Evolutionary conservation across 306 rosid species (phyloP), one percentile per base, ranked within the genome.

Genomic region (Quillaja saponaria): DNA sequence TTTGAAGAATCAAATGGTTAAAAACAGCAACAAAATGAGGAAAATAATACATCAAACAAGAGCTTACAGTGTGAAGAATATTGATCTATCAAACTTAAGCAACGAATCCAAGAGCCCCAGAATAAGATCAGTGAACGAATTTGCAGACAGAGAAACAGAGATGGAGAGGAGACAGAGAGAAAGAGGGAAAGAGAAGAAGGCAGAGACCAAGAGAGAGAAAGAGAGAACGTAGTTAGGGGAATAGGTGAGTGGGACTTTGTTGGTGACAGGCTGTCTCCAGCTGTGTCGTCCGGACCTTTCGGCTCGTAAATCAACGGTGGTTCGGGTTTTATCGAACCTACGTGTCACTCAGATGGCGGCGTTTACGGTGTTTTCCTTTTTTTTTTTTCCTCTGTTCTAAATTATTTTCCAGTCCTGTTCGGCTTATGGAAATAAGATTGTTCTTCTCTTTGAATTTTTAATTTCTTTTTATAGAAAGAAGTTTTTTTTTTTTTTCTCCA

Each of bases 241-340:
- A 79, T 38, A 50, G 78, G 87, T 86, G 94, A 92, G 98, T 92
- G 98, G 95, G 87, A 92, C 96, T 88, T 91, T 81, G 96, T 91
- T 91, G 98, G 82, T 80, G 82, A 91, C 98, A 91, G 95, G 58
- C 96, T 91, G 96, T 91, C 87, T 82, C 96, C 98, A 91, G 98
- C 92, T 88, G 96, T 83, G 75, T 71, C 71, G 5, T 59, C 90
- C 82, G 76, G 84, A 71, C 82, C 95, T 75, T 13, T 13, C 34
- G 95, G 25, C 79, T 80, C 81, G 95, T 73, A 42, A 25, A 62
- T 68, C 59, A 60, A 58, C 31, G 47, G 38, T 76, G 84, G 86
- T 70, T 67, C 85, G 79, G 84, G 52, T 33, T 10, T 7, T 7
- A 14, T 5, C 86, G 72, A 78, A 8, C 84, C 91, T 82, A 85